Percentiles rank a stretch among this genome's conserved stretches.
Evolutionary conservation across 495 filamentous ascomycete genomes (phyloP).

Genomic region (Apodospora peruviana): DNA sequence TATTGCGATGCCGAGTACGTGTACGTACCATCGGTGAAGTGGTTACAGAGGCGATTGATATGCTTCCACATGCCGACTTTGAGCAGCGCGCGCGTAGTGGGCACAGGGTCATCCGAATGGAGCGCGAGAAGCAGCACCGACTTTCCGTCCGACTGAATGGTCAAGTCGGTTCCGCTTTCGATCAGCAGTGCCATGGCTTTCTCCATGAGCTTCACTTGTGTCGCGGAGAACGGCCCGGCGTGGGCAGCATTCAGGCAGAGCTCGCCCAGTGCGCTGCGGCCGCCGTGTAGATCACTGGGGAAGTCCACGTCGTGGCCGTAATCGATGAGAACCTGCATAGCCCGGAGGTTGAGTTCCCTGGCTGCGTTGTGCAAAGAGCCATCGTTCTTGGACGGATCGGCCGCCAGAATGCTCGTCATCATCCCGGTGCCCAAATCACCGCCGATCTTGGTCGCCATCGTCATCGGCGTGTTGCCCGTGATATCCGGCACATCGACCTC

Average conservation of each 20-base stretch:
- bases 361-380: conserved; percentile 47
- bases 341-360: conserved; percentile 36
- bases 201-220: conserved; percentile 41
- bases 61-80: conserved; percentile 42
- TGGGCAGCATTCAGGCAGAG: conserved; percentile 41
- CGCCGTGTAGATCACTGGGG: conserved; percentile 41
- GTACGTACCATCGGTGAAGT: conserved; percentile 34
- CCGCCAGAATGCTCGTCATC: conserved; percentile 40
- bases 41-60: conserved; percentile 38
- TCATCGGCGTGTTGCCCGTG: conserved; percentile 40
- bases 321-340: conserved; percentile 38
- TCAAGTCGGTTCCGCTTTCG: conserved; percentile 32
- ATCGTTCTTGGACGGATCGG: conserved; percentile 41
- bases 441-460: conserved; percentile 41
- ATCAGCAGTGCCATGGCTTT: conserved; percentile 40
- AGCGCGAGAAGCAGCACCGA: conserved; percentile 40
- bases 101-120: conserved; percentile 35
- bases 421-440: conserved; percentile 39
- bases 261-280: conserved; percentile 44
- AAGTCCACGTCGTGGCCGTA: conserved; percentile 44
- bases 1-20: conserved; percentile 45
- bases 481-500: conserved; percentile 40
- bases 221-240: conserved; percentile 26
- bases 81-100: conserved; percentile 37
- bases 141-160: conserved; percentile 38